These are phyloP conservation scores for Ricinus communis DNA, from an alignment of 345 rosid genomes.

Conservation along the genomic window DNA sequence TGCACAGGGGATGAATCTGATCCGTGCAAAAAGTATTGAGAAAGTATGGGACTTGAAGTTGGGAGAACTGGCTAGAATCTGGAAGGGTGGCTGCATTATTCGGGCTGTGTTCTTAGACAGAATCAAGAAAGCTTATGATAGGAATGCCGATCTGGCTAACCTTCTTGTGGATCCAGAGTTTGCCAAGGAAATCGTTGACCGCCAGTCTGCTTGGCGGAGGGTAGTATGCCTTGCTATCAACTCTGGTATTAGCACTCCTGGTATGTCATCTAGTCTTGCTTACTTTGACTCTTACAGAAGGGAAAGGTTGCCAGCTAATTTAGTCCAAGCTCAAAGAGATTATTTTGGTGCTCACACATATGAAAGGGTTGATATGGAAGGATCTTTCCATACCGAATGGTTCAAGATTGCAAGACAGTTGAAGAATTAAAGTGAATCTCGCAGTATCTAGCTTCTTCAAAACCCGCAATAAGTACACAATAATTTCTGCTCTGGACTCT, in stretches of 20 bases:
- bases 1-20: constrained; percentile 97
- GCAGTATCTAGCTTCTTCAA: constrained; percentile 13
- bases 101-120: constrained; percentile 89
- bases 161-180: constrained; percentile 96
- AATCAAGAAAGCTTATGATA: constrained; percentile 93
- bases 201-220: constrained; percentile 95
- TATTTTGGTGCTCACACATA: constrained; percentile 98
- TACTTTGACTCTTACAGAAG: constrained; percentile 89
- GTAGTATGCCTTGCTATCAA: constrained; percentile 83
- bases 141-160: constrained; percentile 80
- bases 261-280: constrained; percentile 95
- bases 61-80: constrained; percentile 96
- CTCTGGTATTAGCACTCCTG: constrained; percentile 88
- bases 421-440: constrained; percentile 35
- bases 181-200: constrained; percentile 83
- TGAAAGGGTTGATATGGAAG: constrained; percentile 86
- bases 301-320: constrained; percentile 80
- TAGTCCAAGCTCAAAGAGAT: constrained; percentile 96
- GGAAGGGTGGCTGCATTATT: constrained; percentile 99
- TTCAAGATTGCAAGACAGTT: constrained; percentile 81
- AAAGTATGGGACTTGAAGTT: constrained; percentile 83
- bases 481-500: constrained; percentile 25
- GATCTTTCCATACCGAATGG: constrained; percentile 97
- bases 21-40: constrained; percentile 84
- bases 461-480: constrained; percentile 26